Evolutionary conservation across 2,329 filamentous ascomycete species (phyloP), one percentile per base, ranked within the genome.

Genomic region (Exophiala aquamarina): DNA sequence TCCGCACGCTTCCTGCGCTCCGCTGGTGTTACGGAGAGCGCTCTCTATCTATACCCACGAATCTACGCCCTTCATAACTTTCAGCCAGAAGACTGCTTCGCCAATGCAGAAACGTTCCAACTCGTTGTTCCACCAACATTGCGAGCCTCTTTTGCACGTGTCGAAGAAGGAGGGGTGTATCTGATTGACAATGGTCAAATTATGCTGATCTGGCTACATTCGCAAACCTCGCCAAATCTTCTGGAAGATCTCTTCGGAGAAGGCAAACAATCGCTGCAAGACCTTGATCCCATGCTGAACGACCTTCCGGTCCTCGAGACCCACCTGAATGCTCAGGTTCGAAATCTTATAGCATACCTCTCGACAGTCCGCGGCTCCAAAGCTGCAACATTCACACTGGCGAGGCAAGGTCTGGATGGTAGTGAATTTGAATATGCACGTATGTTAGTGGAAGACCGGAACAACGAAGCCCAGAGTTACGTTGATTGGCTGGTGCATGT

Each of bases 401-500:
- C 93, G 6, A 75, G 93, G 49, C 93, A 97, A 69, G 91, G 91
- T 1, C 77, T 97, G 3, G 93, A 98, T 63, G 93, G 93, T 1
- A 89, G 91, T 3, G 93, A 98, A 68, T 97, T 90, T 62, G 93
- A 98, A 68, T 98, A 97, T 73, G 93, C 93, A 6, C 77, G 91
- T 43, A 75, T 94, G 70, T 70, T 98, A 57, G 83, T 95, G 23
- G 93, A 98, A 70, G 93, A 98, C 64, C 81, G 93, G 56, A 97
- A 97, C 67, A 95, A 95, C 59, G 93, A 98, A 72, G 93, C 93
- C 28, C 91, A 95, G 71, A 95, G 88, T 65, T 98, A 97, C 69
- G 93, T 97, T 26, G 93, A 98, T 71, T 98, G 93, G 93, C 76
- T 98, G 62, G 93, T 98, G 48, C 88, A 95, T 68, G 79, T 97